These are phyloP conservation scores for Lactarius pseudohatsudake DNA, from an alignment of 768 basidiomycete genomes.

Conservation along the genomic window DNA sequence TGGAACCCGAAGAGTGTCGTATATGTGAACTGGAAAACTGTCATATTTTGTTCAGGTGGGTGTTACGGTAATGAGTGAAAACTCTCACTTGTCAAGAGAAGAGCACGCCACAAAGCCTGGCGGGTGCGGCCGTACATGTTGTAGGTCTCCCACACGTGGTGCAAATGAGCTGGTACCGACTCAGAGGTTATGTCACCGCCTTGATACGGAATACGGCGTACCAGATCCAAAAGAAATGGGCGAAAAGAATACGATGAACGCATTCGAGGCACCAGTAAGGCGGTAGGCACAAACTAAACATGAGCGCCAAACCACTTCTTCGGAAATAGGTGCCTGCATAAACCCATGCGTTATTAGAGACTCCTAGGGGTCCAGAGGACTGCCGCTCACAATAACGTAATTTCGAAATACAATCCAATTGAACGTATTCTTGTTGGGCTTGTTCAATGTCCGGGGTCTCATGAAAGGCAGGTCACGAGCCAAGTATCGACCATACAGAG, in stretches of 20 bases:
- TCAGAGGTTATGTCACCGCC: conserved; percentile 13
- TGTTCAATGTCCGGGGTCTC: conserved; percentile 44
- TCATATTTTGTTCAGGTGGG: neutral
- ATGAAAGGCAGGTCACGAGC: conserved; percentile 55
- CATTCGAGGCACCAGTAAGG: conserved; percentile 55
- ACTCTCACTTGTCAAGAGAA: conserved; percentile 49
- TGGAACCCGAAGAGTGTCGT: conserved; percentile 91
- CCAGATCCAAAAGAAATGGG: conserved; percentile 90
- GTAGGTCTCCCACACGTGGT: conserved; percentile 89
- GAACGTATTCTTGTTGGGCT: conserved; percentile 40
- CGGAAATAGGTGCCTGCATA: conserved; percentile 84
- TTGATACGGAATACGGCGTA: conserved; percentile 37
- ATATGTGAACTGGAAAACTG: conserved; percentile 87
- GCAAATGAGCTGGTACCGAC: conserved; percentile 68
- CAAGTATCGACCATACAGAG: conserved; percentile 60
- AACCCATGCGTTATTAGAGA: neutral
- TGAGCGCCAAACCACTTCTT: conserved; percentile 89
- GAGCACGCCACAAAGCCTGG: conserved; percentile 63
- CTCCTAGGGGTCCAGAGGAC: too few species aligned
- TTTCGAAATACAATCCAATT: conserved; percentile 69
- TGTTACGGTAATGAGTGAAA: conserved; percentile 12
- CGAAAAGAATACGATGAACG: conserved; percentile 70
- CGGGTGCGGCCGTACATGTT: conserved; percentile 67
- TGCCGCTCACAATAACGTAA: conserved; percentile 51
- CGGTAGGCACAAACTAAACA: conserved; percentile 76